Evolutionary conservation across 2,329 filamentous ascomycete species (phyloP).

Genomic region (Stagonosporopsis tanaceti): DNA sequence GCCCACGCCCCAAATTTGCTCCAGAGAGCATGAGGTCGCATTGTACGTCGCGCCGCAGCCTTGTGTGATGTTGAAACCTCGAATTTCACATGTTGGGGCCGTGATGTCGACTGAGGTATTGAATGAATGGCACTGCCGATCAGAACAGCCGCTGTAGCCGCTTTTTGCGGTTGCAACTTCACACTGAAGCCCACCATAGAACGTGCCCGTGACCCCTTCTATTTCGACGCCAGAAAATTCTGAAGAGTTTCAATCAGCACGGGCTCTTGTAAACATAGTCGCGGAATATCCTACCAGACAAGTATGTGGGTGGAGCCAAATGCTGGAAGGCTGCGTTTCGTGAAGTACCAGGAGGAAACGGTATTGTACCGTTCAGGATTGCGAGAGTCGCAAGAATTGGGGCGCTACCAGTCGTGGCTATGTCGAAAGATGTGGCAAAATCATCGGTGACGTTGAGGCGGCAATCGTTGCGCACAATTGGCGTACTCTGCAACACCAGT

Average conservation of each 20-base stretch:
- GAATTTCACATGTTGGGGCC: neutral
- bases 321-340: neutral
- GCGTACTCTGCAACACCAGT: slow-evolving; percentile 1
- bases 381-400: neutral
- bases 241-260: neutral
- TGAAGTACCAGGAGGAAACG: slow-evolving; percentile 1
- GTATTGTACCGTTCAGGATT: slow-evolving; percentile 1
- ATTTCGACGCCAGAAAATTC: neutral
- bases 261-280: neutral
- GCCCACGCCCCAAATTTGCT: neutral
- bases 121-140: neutral
- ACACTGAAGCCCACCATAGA: neutral
- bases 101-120: neutral
- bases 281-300: neutral
- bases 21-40: neutral
- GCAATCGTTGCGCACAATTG: neutral
- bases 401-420: neutral
- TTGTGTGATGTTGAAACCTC: neutral
- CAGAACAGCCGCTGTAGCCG: neutral
- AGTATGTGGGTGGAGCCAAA: neutral
- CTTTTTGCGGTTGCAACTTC: neutral
- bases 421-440: neutral
- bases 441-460: slow-evolving; percentile 1
- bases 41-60: neutral
- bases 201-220: neutral